Evolutionary conservation across 768 basidiomycete genomes (phyloP), one percentile per base, ranked within the genome.

Genomic region (Hericium erinaceus): DNA sequence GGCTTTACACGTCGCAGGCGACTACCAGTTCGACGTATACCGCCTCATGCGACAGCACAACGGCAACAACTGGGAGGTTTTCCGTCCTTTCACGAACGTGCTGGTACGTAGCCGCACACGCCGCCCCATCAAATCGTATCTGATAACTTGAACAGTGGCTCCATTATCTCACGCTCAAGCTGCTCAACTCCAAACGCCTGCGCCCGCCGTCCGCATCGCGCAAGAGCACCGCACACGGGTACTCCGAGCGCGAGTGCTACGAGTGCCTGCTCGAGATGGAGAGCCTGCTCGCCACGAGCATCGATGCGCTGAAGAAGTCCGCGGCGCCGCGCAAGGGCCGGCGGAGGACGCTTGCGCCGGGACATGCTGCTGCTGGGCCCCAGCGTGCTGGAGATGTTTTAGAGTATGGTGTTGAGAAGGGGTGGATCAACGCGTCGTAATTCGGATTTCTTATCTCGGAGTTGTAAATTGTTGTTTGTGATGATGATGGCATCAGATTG

Each of bases 11-110:
- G 64, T 18, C 50, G 50, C 60, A 89, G 88, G 92, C 10, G 91
- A 93, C 68, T 89, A 91, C 65, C 97, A 98, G 69, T 98, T 92
- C 69, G 93, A 98, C 66, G 77, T 98, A 4, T 99, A 99, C 66
- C 82, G 95, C 46, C 80, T 86, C 72, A 98, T 98, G 92, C 76
- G 77, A 52, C 73, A 75, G 33, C 72, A 83, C 60, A 83, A 81
- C 49, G 72, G 76, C 5, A 74, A 74, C 39, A 68, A 75, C 44
- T 99, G 97, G 97, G 79, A 81, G 62, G 77, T 70, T 10, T 97
- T 84, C 68, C 77, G 82, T 57, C 92, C 92, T 1, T 70, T 87
- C 16, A 94, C 92, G 10, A 98, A 98, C 67, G 83, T 97, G 39
- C 83, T 98, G 82, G 95, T 95, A 66, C 66, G 82, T 64, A 24